Evolutionary conservation across 2,329 filamentous ascomycete genomes (phyloP).

Genomic region (Scytalidium sp.): DNA sequence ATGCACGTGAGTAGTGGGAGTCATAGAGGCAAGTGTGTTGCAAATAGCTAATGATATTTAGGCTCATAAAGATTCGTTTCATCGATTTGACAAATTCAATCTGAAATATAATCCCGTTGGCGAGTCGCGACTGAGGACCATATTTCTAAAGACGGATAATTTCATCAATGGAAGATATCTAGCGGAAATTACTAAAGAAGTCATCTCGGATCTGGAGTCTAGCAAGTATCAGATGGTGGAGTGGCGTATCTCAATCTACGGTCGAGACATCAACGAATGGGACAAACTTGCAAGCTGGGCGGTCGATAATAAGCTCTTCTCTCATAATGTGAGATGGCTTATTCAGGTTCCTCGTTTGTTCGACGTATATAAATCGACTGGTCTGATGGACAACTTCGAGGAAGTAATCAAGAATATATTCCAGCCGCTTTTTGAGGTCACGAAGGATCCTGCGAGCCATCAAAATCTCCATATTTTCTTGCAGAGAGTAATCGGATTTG

Average conservation of each 20-base stretch:
- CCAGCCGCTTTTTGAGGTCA: slow-evolving; percentile 91
- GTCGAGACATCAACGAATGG: slow-evolving; percentile 90
- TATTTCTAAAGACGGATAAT: slow-evolving; percentile 98
- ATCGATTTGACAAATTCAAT: slow-evolving; percentile 99
- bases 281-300: slow-evolving; percentile 97
- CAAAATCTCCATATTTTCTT: slow-evolving; percentile 94
- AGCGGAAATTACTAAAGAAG: slow-evolving; percentile 96
- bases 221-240: slow-evolving; percentile 99
- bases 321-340: slow-evolving; percentile 95
- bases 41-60: slow-evolving; percentile 31
- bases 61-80: slow-evolving; percentile 97
- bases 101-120: slow-evolving; percentile 98
- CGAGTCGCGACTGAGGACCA: slow-evolving; percentile 92
- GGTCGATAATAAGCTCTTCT: slow-evolving; percentile 96
- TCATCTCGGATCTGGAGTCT: slow-evolving; percentile 93
- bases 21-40: too few species aligned
- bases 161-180: slow-evolving; percentile 94
- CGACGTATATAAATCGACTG: slow-evolving; percentile 90
- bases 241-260: slow-evolving; percentile 98
- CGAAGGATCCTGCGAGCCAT: slow-evolving; percentile 78
- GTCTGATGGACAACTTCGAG: slow-evolving; percentile 85
- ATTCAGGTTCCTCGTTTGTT: slow-evolving; percentile 93
- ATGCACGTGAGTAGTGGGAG: slow-evolving; percentile 83
- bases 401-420: slow-evolving; percentile 90
- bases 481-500: slow-evolving; percentile 92